Base-by-base conservation (phyloP, 164 flowering plant genomes). In the Berberis vulgaris region DNA sequence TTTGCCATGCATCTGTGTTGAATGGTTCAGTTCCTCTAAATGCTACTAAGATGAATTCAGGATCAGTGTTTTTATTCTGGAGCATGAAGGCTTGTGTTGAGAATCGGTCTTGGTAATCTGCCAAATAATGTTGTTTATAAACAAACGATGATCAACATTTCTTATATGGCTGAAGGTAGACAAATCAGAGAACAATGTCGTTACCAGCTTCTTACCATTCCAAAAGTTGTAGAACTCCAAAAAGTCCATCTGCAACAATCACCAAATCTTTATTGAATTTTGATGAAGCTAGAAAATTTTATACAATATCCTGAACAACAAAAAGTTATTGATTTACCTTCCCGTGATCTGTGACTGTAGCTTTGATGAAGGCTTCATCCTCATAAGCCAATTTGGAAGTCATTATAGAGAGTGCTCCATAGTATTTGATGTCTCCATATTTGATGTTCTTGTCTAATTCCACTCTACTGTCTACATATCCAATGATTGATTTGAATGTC, bases 21-120 rank as follows among this genome's bases (percentile, higher is more conserved):
- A 85, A 85, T 1, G 87, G 82, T 8, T 69, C 69, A 0, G 93
- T 89, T 59, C 96, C 96, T 74, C 91, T 72, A 55, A 89, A 86
- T 64, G 87, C 78, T 11, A 89, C 81, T 43, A 79, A 71, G 4
- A 84, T 77, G 45, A 78, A 67, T 62, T 80, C 72, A 1, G 77
- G 64, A 47, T 84, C 76, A 5, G 43, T 44, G 2, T 2, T 70
- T 50, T 61, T 77, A 64, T 89, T 83, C 5, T 60, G 68, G 61
- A 82, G 67, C 67, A 87, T 76, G 72, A 81, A 77, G 49, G 84
- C 89, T 52, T 77, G 79, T 44, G 91, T 86, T 26, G 83, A 66
- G 41, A 5, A 6, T 7, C 5, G 44, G 60, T 69, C 53, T 44
- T 69, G 78, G 45, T 67, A 78, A 43, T 76, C 88, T 84, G 76